Evolutionary conservation across 306 rosid genomes (phyloP).

Genomic region (Acacia acuminata): DNA sequence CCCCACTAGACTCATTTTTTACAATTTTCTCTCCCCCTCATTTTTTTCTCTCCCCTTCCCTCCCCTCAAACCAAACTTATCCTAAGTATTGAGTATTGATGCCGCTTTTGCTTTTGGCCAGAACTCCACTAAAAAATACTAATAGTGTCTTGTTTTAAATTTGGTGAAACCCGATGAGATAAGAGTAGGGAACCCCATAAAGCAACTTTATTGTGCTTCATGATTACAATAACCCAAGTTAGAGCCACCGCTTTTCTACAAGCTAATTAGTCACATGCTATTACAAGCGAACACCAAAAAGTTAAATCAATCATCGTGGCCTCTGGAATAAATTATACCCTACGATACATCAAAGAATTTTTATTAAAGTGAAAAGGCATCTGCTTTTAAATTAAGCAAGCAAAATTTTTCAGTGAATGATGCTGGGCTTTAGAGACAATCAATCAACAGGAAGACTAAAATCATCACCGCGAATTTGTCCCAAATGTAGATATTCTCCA

Average conservation of each 20-base stretch:
- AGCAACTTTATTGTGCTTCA: slow-evolving; percentile 53
- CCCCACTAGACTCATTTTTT: too few species aligned
- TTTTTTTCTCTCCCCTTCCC: too few species aligned
- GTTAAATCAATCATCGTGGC: slow-evolving; percentile 30
- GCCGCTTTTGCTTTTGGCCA: not conserved
- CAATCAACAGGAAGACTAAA: slow-evolving; percentile 20
- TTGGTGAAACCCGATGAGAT: slow-evolving; percentile 34
- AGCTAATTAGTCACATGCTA: slow-evolving; percentile 29
- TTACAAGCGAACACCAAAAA: slow-evolving; percentile 33
- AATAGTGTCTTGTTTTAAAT: not conserved
- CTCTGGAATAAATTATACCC: not conserved
- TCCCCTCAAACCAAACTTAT: too few species aligned
- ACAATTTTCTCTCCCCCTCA: too few species aligned
- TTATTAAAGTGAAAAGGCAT: slow-evolving; percentile 22
- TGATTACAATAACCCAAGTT: slow-evolving; percentile 42
- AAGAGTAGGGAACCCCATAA: slow-evolving; percentile 42
- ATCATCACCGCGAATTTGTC: slow-evolving; percentile 21
- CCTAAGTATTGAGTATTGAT: too few species aligned
- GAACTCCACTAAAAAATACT: not conserved
- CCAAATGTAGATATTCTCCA: slow-evolving; percentile 32
- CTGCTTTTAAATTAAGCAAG: slow-evolving; percentile 33
- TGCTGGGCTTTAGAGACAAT: slow-evolving; percentile 36
- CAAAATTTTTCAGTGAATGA: slow-evolving; percentile 42
- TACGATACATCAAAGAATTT: slow-evolving; percentile 25
- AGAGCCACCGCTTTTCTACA: slow-evolving; percentile 35